Conservation (phyloP, 306 rosid genomes). For the Vigna trinervia region DNA sequence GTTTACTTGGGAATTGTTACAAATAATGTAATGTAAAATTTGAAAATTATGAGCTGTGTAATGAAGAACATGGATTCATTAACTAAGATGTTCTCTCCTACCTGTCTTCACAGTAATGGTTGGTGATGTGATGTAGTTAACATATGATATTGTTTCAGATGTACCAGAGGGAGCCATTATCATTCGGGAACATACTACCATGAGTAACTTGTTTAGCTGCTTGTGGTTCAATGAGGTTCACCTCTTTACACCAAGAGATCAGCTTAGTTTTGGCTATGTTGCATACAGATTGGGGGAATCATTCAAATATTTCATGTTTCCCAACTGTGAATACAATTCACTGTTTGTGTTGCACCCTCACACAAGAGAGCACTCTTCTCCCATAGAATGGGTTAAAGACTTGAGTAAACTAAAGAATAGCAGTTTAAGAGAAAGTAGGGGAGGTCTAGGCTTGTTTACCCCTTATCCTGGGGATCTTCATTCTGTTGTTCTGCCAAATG, state of each 20-base stretch:
- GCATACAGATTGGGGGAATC: constrained; percentile 77
- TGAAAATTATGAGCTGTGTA: neutral
- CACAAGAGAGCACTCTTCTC: constrained; percentile 98
- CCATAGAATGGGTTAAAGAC: constrained; percentile 93
- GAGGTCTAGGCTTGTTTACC: constrained; percentile 93
- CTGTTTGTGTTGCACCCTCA: constrained; percentile 94
- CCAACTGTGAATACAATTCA: constrained; percentile 94
- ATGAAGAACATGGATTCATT: neutral
- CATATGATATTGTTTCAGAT: constrained; percentile 62
- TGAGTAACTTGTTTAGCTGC: constrained; percentile 90
- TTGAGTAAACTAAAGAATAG: constrained; percentile 71
- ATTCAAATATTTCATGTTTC: constrained; percentile 86
- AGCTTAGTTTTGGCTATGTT: constrained; percentile 94
- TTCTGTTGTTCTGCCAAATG: constrained; percentile 73
- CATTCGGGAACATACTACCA: constrained; percentile 78
- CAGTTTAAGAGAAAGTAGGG: constrained; percentile 78
- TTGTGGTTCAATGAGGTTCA: constrained; percentile 98
- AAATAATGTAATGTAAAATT: neutral
- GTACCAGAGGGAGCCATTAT: constrained; percentile 98
- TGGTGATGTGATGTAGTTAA: constrained; percentile 37
- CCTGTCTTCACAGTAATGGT: neutral
- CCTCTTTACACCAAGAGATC: constrained; percentile 98
- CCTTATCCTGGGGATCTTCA: constrained; percentile 82
- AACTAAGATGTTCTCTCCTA: neutral
- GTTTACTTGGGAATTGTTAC: neutral